Evolutionary conservation across 257 asterid species (phyloP), one percentile per base, ranked within the genome.

Genomic region (Solanum lycopersicoides): DNA sequence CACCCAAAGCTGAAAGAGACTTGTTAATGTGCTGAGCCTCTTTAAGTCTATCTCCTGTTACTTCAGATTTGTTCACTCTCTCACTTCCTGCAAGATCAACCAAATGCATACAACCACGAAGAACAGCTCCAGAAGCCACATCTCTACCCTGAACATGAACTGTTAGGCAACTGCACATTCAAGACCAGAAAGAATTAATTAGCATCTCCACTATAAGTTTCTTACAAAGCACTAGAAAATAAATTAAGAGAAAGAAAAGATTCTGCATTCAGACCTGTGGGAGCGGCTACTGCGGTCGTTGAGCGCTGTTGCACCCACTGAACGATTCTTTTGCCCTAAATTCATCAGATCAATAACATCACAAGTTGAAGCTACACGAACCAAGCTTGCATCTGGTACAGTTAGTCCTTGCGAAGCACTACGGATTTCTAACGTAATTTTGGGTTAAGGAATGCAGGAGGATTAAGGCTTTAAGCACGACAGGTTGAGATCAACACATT

Each of bases 21-120:
- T 86, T 92, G 56, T 97, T 97, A 84, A 97, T 97, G 88, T 97
- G 98, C 47, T 97, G 99, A 86, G 99, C 99, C 92, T 97, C 99
- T 90, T 93, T 96, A 14, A 97, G 93, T 88, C 99, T 94, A 83
- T 96, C 99, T 56, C 99, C 99, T 3, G 99, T 94, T 63, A 91
- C 99, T 95, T 96, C 99, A 68, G 99, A 96, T 88, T 97, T 97
- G 90, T 95, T 97, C n/a, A 97, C 99, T 91, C 99, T 94, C 92
- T 97, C 99, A 88, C 99, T 97, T 90, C 99, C 99, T 1, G 99
- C 99, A 63, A 97, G 89, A 91, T 97, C 99, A 90, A 97, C 99
- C 89, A 97, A 96, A 93, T 97, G 99, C 99, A 97, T 96, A 92
- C 99, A 97, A 69, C 99, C 99, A 53, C 95, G 96, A 50, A 95